Conservation (phyloP, 2,329 filamentous ascomycete genomes). For the Aureobasidium leucospermi region DNA sequence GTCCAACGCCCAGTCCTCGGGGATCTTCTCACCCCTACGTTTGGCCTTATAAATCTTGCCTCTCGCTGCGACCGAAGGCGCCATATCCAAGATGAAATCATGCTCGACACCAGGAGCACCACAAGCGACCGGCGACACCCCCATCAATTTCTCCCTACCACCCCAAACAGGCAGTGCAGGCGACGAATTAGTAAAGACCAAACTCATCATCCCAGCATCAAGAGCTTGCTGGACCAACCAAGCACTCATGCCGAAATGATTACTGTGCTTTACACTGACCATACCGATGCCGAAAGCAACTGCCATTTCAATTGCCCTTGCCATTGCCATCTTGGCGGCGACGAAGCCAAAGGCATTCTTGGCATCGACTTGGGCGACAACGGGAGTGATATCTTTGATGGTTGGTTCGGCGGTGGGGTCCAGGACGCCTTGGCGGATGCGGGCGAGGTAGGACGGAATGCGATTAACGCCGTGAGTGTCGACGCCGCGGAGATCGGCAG, state of each 20-base stretch:
- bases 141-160: conserved; percentile 58
- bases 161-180: conserved; percentile 65
- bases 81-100: conserved; percentile 67
- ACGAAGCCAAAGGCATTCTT: conserved; percentile 69
- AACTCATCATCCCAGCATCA: conserved; percentile 54
- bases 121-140: conserved; percentile 64
- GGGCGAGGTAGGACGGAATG: conserved; percentile 66
- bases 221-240: conserved; percentile 70
- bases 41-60: conserved; percentile 64
- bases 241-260: conserved; percentile 75
- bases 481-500: conserved; percentile 67
- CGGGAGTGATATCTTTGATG: conserved; percentile 57
- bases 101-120: conserved; percentile 55
- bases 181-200: conserved; percentile 53
- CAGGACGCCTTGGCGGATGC: conserved; percentile 61
- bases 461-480: conserved; percentile 72
- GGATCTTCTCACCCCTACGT: conserved; percentile 58
- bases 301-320: conserved; percentile 58
- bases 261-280: conserved; percentile 64
- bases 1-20: conserved; percentile 65
- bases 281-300: conserved; percentile 62
- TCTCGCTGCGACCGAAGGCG: conserved; percentile 56
- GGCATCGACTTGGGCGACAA: conserved; percentile 58
- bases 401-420: conserved; percentile 51
- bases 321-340: conserved; percentile 57